Evolutionary conservation across 129 eudicot genomes (phyloP), one percentile per base, ranked within the genome.

Genomic region (Helianthus tuberosus): DNA sequence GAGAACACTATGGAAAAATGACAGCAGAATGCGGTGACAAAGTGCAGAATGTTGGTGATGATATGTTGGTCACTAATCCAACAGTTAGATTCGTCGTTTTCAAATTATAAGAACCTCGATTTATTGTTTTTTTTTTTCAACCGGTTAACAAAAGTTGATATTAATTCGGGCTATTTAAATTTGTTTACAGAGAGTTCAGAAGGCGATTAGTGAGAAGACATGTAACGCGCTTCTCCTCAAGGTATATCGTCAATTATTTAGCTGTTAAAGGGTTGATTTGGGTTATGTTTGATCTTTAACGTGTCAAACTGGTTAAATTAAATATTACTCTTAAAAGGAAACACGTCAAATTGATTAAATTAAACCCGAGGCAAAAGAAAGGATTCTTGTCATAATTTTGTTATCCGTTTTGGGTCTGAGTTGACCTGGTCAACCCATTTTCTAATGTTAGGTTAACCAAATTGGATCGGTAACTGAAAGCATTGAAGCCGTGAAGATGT

Each of bases 11-110:
- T 8, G 82, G 89, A 49, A 86, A 84, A 80, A 69, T 94, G 81
- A 94, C 98, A 3, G 69, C 73, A 25, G 98, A 94, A 81, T 68
- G 82, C 12, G 97, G 98, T 35, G 88, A 87, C 6, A 67, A 90
- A 88, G 98, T 94, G 39, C 98, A 94, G 86, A 90, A 90, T 79
- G 98, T 94, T 23, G 98, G 98, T 73, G 98, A 94, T 58, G 98
- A 94, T 82, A 89, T 94, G 48, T 80, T 94, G 83, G 98, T 94
- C 88, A 94, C 98, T 72, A 94, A 94, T 70, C 98, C 98, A 48
- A 90, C 92, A 93, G 98, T 93, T 41, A 77, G 83, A 53, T 15
- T 27, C 57, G 4, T 20, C 7, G 12, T 73, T 68, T 48, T 48
- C 1, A 27, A 54, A 57, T 14, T 32, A 39, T n/a, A 35, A 72